Conservation (phyloP, 2,329 filamentous ascomycete genomes). For the Aspergillus latus region DNA sequence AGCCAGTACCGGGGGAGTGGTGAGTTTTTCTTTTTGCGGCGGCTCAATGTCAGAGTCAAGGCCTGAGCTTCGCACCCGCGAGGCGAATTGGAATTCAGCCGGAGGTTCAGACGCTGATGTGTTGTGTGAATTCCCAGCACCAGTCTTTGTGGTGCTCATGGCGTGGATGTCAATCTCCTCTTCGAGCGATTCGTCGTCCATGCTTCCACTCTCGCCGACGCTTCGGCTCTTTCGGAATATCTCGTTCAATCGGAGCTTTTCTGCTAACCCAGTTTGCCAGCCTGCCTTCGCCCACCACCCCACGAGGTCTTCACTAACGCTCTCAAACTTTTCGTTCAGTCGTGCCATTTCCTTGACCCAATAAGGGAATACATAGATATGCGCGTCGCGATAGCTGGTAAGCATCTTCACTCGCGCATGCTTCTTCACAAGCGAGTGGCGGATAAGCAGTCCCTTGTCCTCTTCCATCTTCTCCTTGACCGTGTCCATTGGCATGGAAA, state of each 20-base stretch:
- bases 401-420: slow-evolving; percentile 77
- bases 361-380: slow-evolving; percentile 89
- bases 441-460: slow-evolving; percentile 64
- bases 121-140: slow-evolving; percentile 20
- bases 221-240: slow-evolving; percentile 56
- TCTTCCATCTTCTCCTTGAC: slow-evolving; percentile 79
- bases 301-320: slow-evolving; percentile 84
- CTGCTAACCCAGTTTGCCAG: slow-evolving; percentile 79
- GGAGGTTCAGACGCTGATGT: slow-evolving; percentile 2
- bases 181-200: slow-evolving; percentile 46
- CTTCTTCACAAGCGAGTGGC: slow-evolving; percentile 71
- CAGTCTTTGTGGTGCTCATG: slow-evolving; percentile 55
- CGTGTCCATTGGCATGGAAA: slow-evolving; percentile 84
- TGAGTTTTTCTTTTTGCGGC: slow-evolving; percentile 33
- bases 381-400: slow-evolving; percentile 82
- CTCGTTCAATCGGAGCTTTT: slow-evolving; percentile 71
- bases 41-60: slow-evolving; percentile 6
- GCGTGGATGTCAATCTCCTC: slow-evolving; percentile 56
- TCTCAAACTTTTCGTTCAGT: slow-evolving; percentile 78
- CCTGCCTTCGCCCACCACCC: slow-evolving; percentile 94
- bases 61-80: slow-evolving; percentile 29
- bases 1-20: slow-evolving; percentile 72
- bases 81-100: slow-evolving; percentile 23
- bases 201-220: slow-evolving; percentile 37
- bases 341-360: slow-evolving; percentile 87